Conservation (phyloP, 495 filamentous ascomycete genomes). For the Hypoxylon crocopeplum region DNA sequence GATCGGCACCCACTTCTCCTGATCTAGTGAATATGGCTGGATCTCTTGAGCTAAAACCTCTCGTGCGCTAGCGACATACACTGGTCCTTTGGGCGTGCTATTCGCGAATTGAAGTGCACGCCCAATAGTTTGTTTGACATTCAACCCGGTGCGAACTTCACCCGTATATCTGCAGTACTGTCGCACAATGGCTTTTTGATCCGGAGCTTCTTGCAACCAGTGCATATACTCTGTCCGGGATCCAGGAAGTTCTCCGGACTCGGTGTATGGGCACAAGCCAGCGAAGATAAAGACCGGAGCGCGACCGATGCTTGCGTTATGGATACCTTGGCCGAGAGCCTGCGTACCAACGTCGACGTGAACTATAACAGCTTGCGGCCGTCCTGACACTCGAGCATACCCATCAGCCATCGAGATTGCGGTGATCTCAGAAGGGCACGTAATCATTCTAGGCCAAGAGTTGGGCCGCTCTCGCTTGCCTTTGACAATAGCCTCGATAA, state of each 20-base stretch:
- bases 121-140: constrained; percentile 80
- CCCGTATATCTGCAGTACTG: constrained; percentile 79
- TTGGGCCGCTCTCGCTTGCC: constrained; percentile 57
- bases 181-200: constrained; percentile 76
- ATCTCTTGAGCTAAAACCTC: constrained; percentile 80
- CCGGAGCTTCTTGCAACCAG: constrained; percentile 82
- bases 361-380: constrained; percentile 77
- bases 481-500: constrained; percentile 79
- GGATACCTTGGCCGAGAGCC: constrained; percentile 77
- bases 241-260: constrained; percentile 75
- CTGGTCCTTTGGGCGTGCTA: constrained; percentile 73
- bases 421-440: constrained; percentile 72
- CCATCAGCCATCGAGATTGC: constrained; percentile 84
- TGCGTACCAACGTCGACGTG: constrained; percentile 86
- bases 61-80: constrained; percentile 70
- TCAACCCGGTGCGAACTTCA: constrained; percentile 77
- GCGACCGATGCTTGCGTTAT: constrained; percentile 79
- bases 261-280: constrained; percentile 75
- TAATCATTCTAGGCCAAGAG: constrained; percentile 74
- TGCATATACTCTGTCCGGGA: constrained; percentile 82
- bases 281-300: constrained; percentile 79
- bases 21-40: constrained; percentile 68
- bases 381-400: constrained; percentile 73
- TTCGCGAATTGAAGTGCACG: constrained; percentile 77
- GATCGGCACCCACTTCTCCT: constrained; percentile 67